Evolutionary conservation across 768 basidiomycete genomes (phyloP), one percentile per base, ranked within the genome.

Genomic region (Tulasnella sp.): DNA sequence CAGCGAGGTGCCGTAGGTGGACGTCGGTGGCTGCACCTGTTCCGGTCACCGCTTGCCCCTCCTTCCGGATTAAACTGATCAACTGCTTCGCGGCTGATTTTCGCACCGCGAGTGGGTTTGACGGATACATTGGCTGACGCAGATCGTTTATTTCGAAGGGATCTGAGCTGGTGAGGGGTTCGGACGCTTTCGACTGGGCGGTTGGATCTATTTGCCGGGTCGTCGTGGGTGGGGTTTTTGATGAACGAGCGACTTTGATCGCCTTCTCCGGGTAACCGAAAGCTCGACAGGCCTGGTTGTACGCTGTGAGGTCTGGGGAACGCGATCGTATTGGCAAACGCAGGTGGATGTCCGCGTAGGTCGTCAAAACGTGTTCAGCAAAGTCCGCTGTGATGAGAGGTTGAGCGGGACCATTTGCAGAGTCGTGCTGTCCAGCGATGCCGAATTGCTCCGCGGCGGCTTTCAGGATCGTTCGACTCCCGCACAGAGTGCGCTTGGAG

Each of bases 401-500:
- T 42, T 44, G 42, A 3, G 14, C 22, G 2, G 54, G 7, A 42
- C 6, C 7, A 22, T 41, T 24, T 14, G 16, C 40, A 5, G 41
- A 24, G 48, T 16, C 2, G 12, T 75, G 34, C 42, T 40, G 54
- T 8, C 54, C 11, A n/a, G 54, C 54, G 7, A 8, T 11, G 6
- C 24, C 54, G 28, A 50, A 58, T 1, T 76, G 76, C 14, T 37
- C 20, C 48, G 22, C 76, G 1, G 34, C 14, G 46, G 76, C 76
- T 6, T 76, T 50, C 20, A 76, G 42, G 31, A 76, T 31, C 28
- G 46, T 44, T 37, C 76, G 76, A 34, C 76, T 76, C 28, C 76
- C 76, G 28, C 48, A 76, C 9, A 76, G 48, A 14, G 46, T 3
- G 41, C n/a, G 46, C 16, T 20, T n/a, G 14, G 77, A 44, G 44